Base-by-base conservation (phyloP, 805 yeast species). In the Yarrowia yakushimensis region DNA sequence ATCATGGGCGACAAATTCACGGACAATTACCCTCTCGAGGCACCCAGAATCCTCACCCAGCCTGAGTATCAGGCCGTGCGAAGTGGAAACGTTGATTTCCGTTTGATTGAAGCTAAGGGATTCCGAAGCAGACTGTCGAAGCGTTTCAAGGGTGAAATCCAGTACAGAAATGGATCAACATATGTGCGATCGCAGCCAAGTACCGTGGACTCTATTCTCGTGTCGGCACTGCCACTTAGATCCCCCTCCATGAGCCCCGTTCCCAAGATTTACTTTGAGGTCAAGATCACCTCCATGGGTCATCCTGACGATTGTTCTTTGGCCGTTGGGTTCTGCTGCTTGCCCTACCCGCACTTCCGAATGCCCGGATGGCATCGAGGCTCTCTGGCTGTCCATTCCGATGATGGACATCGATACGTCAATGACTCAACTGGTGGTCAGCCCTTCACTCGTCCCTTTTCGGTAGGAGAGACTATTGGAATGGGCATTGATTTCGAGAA, bases 341-440 rank as follows among this genome's bases (percentile, higher is more conserved):
- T 66, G 60, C 72, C 72, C 30, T 69, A 69, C 50, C 72, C 72
- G 12, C 69, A 64, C 17, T 67, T 67, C 52, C 31, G 72, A 31
- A 64, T 69, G 28, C 72, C 72, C 1, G 72, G 72, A 10, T 69
- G 72, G 71, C 71, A 69, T 31, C 62, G 72, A 22, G 71, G 69
- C 9, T 67, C 71, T 17, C 45, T 69, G 27, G 71, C 72, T 2
- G 69, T 69, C 18, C 72, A 69, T 36, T 66, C 69, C 4, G 72
- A 69, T 39, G 72, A 69, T 22, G 71, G 72, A 10, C 57, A 67
- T 17, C 60, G 70, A 11, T 69, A 69, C 42, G 66, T 69, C 13
- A 65, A 66, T 33, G 71, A 68, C 37, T 52, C 66, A 18, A 62
- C 64, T n/a, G 45, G 65, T 10, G 72, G 72, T 2, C 64, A 65